Conservation (phyloP, 352 stramenopile genomes). For the Peronospora tabacina region DNA sequence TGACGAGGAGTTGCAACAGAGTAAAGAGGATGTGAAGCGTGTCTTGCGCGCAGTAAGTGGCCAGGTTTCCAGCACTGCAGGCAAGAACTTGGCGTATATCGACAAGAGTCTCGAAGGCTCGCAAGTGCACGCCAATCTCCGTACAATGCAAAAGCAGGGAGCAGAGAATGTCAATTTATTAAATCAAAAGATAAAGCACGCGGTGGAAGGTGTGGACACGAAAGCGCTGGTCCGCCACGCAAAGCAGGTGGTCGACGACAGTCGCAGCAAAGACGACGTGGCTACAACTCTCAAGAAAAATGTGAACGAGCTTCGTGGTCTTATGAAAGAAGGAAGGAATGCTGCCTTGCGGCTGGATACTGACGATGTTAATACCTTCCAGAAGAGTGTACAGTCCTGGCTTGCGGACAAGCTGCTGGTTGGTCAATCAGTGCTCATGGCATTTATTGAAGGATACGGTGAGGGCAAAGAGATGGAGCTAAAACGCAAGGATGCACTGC, state of each 20-base stretch:
- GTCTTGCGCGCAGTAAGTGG: conserved; percentile 38
- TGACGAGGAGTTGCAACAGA: conserved; percentile 53
- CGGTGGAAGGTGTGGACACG: conserved; percentile 52
- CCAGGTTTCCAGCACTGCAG: conserved; percentile 47
- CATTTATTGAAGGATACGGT: conserved; percentile 78
- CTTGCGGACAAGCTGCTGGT: conserved; percentile 80
- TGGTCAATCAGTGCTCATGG: conserved; percentile 67
- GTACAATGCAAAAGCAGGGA: conserved; percentile 39
- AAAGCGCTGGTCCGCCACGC: conserved; percentile 53
- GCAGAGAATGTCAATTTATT: conserved; percentile 52
- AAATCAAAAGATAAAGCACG: conserved; percentile 42
- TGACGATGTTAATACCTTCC: conserved; percentile 54
- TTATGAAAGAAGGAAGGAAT: conserved; percentile 52
- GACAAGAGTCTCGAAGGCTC: conserved; percentile 64
- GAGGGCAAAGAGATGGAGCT: conserved; percentile 74
- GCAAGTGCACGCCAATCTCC: conserved; percentile 50
- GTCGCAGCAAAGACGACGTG: conserved; percentile 63
- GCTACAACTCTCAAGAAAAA: conserved; percentile 62
- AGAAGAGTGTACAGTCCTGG: conserved; percentile 64
- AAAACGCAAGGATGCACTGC: conserved; percentile 55
- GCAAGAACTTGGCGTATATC: conserved; percentile 50
- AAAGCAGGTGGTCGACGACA: conserved; percentile 46
- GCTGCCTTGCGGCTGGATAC: conserved; percentile 50
- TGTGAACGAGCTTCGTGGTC: conserved; percentile 53
- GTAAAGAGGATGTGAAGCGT: conserved; percentile 54